phyloP scores from a whole-genome alignment of 441 rosid species.

The Hura crepitans region DNA sequence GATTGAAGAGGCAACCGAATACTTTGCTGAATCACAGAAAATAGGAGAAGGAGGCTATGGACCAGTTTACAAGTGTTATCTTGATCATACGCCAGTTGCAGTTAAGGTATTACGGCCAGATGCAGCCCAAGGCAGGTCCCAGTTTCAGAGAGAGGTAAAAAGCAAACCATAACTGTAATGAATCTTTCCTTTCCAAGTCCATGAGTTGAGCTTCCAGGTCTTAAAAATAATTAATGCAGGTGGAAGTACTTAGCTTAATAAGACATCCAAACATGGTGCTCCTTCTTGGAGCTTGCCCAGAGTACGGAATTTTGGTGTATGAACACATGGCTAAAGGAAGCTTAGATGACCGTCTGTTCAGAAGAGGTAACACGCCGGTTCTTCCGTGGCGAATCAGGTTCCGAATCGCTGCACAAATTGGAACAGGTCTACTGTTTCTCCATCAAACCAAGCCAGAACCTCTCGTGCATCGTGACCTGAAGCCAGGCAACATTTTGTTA shows the following conservation, averaged over 20 bases:
- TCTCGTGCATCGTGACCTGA: conserved; percentile 35
- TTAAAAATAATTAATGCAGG: conserved; percentile 23
- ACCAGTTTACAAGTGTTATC: conserved; percentile 33
- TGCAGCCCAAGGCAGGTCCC: conserved; percentile 35
- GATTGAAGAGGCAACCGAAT: conserved; percentile 30
- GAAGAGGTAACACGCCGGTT: conserved; percentile 32
- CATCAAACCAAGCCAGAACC: conserved; percentile 55
- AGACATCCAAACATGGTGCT: conserved; percentile 57
- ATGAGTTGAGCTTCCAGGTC: not conserved
- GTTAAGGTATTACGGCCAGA: conserved; percentile 39
- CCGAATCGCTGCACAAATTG: conserved; percentile 43
- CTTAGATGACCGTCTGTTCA: conserved; percentile 40
- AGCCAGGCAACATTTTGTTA: conserved; percentile 34
- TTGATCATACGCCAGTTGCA: conserved; percentile 36
- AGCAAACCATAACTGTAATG: too few species aligned
- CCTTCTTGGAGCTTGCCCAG: conserved; percentile 41
- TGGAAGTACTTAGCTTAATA: conserved; percentile 48
- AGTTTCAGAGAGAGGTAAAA: conserved; percentile 35
- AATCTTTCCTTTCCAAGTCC: not conserved
- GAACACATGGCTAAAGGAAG: conserved; percentile 37
- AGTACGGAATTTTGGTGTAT: conserved; percentile 33
- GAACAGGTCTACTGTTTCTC: conserved; percentile 43
- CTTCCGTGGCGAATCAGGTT: conserved; percentile 48
- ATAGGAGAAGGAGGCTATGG: conserved; percentile 42
- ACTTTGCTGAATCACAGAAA: conserved; percentile 20